These are phyloP conservation scores for Rosa persica DNA, from an alignment of 306 rosid genomes.

Conservation along the genomic window DNA sequence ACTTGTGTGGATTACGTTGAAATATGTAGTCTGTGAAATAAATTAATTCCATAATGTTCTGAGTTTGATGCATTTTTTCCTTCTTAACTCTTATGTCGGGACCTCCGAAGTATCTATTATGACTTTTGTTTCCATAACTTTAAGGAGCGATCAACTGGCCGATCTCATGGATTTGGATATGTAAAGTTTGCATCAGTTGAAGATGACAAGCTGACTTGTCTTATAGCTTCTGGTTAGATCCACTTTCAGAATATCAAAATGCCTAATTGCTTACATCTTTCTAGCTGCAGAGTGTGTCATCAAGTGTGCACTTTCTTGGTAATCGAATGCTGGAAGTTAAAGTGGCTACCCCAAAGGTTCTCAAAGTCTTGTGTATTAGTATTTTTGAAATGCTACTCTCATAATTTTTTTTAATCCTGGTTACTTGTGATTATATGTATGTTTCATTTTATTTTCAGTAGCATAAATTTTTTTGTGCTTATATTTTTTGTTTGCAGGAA, in stretches of 20 bases:
- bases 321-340: slow-evolving; percentile 92
- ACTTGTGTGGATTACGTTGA: neutral
- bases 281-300: slow-evolving; percentile 60
- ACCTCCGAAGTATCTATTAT: neutral
- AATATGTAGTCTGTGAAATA: neutral
- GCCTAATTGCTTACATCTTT: slow-evolving; percentile 12
- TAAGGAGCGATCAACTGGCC: slow-evolving; percentile 88
- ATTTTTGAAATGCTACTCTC: no score
- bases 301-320: slow-evolving; percentile 84
- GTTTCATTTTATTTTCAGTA: no score
- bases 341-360: slow-evolving; percentile 98
- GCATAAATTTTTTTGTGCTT: no score
- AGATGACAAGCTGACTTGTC: slow-evolving; percentile 75
- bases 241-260: neutral
- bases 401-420: no score
- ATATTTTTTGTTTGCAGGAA: no score
- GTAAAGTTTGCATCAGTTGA: slow-evolving; percentile 82
- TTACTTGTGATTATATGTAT: no score
- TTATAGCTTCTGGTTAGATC: neutral
- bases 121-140: neutral
- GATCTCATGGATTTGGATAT: slow-evolving; percentile 99
- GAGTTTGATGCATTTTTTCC: neutral
- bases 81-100: neutral
- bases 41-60: no score
- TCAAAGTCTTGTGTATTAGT: neutral